phyloP scores from a whole-genome alignment of 176 grass and related monocot genomes.

The Alopecurus myosuroides region DNA sequence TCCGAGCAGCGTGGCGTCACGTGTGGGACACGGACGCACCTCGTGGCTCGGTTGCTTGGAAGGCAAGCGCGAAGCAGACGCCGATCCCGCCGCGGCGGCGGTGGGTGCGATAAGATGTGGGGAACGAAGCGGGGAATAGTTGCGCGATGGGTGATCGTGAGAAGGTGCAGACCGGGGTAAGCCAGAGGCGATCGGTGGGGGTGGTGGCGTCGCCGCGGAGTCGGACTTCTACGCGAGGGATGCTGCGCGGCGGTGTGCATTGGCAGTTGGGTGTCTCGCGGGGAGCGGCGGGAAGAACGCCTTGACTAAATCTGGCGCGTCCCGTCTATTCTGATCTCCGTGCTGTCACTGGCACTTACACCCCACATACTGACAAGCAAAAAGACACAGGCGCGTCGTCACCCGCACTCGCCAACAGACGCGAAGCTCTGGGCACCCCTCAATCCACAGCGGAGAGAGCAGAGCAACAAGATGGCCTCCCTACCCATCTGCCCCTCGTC shows the following conservation, averaged over 20 bases:
- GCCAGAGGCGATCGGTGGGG: background rate
- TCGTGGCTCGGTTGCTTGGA: background rate
- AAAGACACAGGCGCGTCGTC: background rate
- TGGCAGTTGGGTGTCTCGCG: background rate
- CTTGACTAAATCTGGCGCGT: background rate
- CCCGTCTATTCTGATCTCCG: background rate
- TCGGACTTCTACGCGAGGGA: background rate
- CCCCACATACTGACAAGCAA: background rate
- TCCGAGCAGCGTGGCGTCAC: background rate
- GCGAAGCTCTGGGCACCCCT: conserved; percentile 3
- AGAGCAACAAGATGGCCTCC: conserved; percentile 25
- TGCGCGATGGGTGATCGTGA: background rate
- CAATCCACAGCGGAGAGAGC: conserved; percentile 26
- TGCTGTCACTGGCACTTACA: background rate
- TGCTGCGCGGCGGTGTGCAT: background rate
- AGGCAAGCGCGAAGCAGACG: background rate
- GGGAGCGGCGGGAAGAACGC: conserved; percentile 33
- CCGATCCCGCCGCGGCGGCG: background rate
- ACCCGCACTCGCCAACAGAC: background rate
- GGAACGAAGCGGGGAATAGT: background rate
- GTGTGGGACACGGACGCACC: background rate
- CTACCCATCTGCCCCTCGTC: conserved; percentile 31
- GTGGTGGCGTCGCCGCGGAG: background rate
- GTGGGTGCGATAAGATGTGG: background rate
- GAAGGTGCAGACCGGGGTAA: background rate